Evolutionary conservation across 1,284 basidiomycete species (phyloP), one percentile per base, ranked within the genome.

Genomic region (Erythrobasidium hasegawianum): DNA sequence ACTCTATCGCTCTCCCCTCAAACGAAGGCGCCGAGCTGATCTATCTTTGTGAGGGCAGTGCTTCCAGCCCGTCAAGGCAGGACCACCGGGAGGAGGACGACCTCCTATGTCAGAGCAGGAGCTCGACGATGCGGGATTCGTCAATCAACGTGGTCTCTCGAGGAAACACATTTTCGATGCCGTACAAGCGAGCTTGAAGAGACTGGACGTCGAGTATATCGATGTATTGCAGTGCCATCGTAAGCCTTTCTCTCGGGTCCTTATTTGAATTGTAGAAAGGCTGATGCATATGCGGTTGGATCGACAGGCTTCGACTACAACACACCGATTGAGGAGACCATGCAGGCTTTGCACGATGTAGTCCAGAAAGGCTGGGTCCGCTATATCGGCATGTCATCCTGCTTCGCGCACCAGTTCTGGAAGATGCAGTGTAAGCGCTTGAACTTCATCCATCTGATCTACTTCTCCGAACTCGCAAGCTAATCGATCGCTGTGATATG

Each of bases 261-360:
- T 27, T 24, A 14, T 8, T 16, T 41, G 2, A 18, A 52, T 3
- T 50, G 7, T 24, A 18, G 29, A 2, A 1, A 11, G n/a, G 9
- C 88, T 81, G 88, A 24, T 83, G 85, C 68, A 76, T 87, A 9
- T 86, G 88, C 55, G 86, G 87, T 71, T 80, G 89, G 70, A 14
- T 60, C 61, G 72, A 85, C 86, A 74, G 81, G 85, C 9, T 85
- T 85, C 71, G 86, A 87, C 73, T 66, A 77, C 26, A 78, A 84
- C 2, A 85, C 84, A 0, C 83, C 84, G 0, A 83, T 85, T 60
- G 80, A 81, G 72, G 75, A 77, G 66, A 76, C 73, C 11, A 86
- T 87, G 86, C 82, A 84, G 77, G 86, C 86, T 2, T 79, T 87
- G 1, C 84, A 86, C 70, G 86, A 87, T 68, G 82, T 87, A 14